Conservation (phyloP, 129 eudicot species). For the Chrysanthemum lavandulifolium region DNA sequence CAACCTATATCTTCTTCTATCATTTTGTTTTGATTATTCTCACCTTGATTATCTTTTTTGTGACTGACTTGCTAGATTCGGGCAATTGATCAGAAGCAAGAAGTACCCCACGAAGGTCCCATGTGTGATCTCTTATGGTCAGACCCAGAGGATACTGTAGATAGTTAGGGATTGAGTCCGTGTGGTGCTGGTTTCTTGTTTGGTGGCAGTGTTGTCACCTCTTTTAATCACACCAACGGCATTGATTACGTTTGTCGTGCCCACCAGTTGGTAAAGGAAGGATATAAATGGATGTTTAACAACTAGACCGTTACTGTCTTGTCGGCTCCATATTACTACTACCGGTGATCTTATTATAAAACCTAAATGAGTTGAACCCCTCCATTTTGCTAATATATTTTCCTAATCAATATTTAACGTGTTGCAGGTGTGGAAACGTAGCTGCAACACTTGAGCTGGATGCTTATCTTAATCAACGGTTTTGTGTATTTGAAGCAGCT, state of each 20-base stretch:
- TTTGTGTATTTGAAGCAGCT: slow-evolving; percentile 91
- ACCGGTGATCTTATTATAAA: slow-evolving; percentile 44
- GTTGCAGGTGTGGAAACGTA: slow-evolving; percentile 89
- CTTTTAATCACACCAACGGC: slow-evolving; percentile 75
- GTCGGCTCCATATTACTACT: slow-evolving; percentile 97
- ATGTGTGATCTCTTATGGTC: slow-evolving; percentile 98
- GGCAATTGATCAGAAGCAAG: slow-evolving; percentile 92
- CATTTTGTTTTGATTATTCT: slow-evolving; percentile 15
- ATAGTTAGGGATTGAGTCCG: slow-evolving; percentile 98
- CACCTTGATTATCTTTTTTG: neutral
- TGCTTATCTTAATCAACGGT: slow-evolving; percentile 72
- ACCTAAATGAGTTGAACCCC: neutral
- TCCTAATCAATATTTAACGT: neutral
- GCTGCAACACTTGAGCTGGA: slow-evolving; percentile 96
- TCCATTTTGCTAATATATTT: neutral
- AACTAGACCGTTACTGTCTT: slow-evolving; percentile 92
- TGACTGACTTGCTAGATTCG: slow-evolving; percentile 56
- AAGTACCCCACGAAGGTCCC: slow-evolving; percentile 95
- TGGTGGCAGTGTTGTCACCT: slow-evolving; percentile 76
- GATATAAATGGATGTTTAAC: slow-evolving; percentile 95
- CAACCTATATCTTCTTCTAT: neutral
- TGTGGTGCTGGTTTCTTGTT: slow-evolving; percentile 93
- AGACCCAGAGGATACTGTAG: slow-evolving; percentile 88
- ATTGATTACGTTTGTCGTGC: slow-evolving; percentile 94
- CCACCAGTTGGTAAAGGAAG: slow-evolving; percentile 96